Conservation (phyloP, 495 filamentous ascomycete species). For the Aspergillus funiculosus region DNA sequence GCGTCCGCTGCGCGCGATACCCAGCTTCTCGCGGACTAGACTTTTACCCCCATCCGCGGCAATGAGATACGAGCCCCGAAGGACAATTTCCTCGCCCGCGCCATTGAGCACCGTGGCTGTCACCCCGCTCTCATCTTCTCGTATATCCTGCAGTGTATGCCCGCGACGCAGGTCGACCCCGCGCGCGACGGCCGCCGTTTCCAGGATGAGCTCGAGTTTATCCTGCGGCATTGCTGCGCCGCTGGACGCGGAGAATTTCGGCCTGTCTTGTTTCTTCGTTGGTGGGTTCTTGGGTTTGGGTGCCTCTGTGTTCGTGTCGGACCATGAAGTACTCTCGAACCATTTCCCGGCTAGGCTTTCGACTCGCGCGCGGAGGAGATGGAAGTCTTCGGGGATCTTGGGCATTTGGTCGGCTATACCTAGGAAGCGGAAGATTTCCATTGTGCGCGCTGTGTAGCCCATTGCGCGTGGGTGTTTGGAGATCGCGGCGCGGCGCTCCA, state of each 20-base stretch:
- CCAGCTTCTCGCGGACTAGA: conserved; percentile 24
- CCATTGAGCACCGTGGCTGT: conserved; percentile 13
- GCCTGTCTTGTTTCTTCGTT: conserved; percentile 21
- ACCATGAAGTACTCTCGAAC: conserved; percentile 26
- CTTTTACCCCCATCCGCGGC: conserved; percentile 31
- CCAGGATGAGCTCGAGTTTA: conserved; percentile 25
- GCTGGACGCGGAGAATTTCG: conserved; percentile 11
- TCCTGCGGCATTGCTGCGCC: conserved; percentile 28
- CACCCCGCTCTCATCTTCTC: conserved; percentile 21
- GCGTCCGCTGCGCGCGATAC: conserved; percentile 25
- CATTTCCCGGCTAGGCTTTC: conserved; percentile 26
- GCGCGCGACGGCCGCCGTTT: conserved; percentile 22
- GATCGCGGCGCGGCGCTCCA: conserved; percentile 27
- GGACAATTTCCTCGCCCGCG: neutral
- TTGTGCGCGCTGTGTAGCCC: conserved; percentile 30
- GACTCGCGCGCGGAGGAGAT: conserved; percentile 24
- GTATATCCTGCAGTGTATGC: conserved; percentile 10
- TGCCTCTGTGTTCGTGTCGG: conserved; percentile 16
- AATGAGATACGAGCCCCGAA: conserved; percentile 28
- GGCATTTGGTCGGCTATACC: conserved; percentile 27
- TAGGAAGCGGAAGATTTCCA: conserved; percentile 30
- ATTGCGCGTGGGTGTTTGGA: conserved; percentile 31
- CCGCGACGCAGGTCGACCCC: conserved; percentile 29
- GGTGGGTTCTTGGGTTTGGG: neutral
- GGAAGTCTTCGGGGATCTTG: conserved; percentile 18